Evolutionary conservation across 1,284 basidiomycete genomes (phyloP).

Genomic region (Blastosporella zonata): DNA sequence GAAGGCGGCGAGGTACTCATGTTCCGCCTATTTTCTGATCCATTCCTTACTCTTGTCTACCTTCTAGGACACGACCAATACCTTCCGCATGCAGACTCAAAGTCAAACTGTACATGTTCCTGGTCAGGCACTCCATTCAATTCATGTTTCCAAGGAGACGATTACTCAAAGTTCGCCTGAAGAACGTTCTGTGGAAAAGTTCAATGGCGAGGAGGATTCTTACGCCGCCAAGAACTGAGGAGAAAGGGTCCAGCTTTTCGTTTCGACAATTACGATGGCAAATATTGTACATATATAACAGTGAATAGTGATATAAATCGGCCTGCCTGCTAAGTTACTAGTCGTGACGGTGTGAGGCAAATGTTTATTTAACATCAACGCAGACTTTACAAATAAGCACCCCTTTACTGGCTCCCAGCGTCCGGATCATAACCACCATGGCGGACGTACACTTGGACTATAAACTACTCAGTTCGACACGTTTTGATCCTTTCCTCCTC

Average conservation of each 20-base stretch:
- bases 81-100: conserved; percentile 33
- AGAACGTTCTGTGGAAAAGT: conserved; percentile 28
- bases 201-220: conserved; percentile 14
- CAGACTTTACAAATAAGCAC: no score
- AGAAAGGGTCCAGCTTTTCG: background rate
- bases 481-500: conserved; percentile 53
- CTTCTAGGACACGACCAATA: conserved; percentile 16
- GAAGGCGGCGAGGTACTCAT: conserved; percentile 30
- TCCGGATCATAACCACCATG: conserved; percentile 12
- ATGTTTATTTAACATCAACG: no score
- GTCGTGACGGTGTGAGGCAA: no score
- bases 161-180: conserved; percentile 25
- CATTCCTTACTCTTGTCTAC: background rate
- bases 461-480: conserved; percentile 50
- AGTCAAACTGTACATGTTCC: conserved; percentile 26
- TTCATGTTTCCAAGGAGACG: conserved; percentile 35
- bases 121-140: conserved; percentile 27
- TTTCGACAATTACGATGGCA: no score
- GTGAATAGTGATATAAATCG: no score
- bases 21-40: background rate
- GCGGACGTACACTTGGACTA: conserved; percentile 19
- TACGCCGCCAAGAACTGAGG: background rate
- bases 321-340: no score
- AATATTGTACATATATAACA: no score
- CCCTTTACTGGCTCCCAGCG: no score